Percentiles rank a stretch among this genome's conserved stretches.
Conservation (phyloP, 495 filamentous ascomycete species). For the Cercophora sp. region DNA sequence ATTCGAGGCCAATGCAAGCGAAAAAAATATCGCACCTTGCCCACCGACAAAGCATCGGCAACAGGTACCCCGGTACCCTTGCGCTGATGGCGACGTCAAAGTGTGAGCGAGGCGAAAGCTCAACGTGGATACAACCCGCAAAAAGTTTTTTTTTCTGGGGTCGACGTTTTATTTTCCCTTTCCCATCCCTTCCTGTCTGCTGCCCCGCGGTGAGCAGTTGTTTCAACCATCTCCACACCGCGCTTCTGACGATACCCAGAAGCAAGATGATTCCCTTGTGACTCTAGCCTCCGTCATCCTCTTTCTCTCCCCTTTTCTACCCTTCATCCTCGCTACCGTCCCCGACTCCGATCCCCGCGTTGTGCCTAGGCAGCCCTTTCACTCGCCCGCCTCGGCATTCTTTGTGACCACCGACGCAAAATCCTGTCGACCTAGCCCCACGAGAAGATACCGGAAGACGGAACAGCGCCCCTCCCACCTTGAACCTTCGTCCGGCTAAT, state of each 20-base stretch:
- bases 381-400: constrained; percentile 33
- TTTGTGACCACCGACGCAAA: constrained; percentile 17
- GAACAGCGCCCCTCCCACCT: not conserved
- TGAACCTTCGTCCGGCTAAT: constrained; percentile 16
- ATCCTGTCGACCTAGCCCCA: constrained; percentile 4
- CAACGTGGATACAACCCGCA: constrained; percentile 17
- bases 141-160: constrained; percentile 22
- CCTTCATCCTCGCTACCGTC: not conserved
- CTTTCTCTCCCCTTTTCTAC: constrained; percentile 8
- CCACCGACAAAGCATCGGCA: constrained; percentile 14
- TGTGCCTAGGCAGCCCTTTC: not conserved
- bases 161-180: constrained; percentile 20
- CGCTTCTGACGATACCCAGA: constrained; percentile 10
- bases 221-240: not conserved
- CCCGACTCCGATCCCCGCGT: not conserved
- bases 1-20: constrained; percentile 6
- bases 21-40: constrained; percentile 27
- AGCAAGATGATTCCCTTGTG: constrained; percentile 26
- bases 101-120: constrained; percentile 10
- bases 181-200: constrained; percentile 9
- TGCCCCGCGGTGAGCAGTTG: constrained; percentile 22
- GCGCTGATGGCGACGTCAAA: constrained; percentile 20
- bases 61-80: constrained; percentile 9
- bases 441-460: constrained; percentile 11
- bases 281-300: constrained; percentile 14